phyloP scores from a whole-genome alignment of 2,329 filamentous ascomycete species.

The Pestalotiopsis sp. region DNA sequence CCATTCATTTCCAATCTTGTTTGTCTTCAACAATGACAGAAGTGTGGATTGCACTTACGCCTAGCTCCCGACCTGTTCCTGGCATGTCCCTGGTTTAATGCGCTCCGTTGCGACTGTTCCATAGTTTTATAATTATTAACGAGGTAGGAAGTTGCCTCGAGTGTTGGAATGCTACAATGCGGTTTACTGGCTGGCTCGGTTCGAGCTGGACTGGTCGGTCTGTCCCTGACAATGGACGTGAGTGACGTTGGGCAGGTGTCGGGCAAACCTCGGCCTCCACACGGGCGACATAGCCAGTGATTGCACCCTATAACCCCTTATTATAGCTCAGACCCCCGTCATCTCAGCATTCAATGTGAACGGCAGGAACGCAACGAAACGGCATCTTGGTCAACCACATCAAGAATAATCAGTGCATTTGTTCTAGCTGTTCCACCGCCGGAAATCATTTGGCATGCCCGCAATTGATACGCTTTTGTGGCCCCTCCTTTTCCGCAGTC shows the following conservation, averaged over 20 bases:
- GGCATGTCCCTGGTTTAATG: slow-evolving; percentile 1
- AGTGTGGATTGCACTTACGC: slow-evolving; percentile 8
- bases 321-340: no score
- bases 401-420: slow-evolving; percentile 4
- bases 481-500: slow-evolving; percentile 8
- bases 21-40: neutral
- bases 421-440: slow-evolving; percentile 1
- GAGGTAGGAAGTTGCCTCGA: neutral
- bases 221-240: neutral
- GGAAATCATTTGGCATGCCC: slow-evolving; percentile 1
- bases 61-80: slow-evolving; percentile 11
- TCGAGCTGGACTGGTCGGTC: neutral
- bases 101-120: slow-evolving; percentile 5
- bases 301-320: neutral
- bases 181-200: neutral
- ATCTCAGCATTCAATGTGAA: no score
- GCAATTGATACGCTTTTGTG: slow-evolving; percentile 8
- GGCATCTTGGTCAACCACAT: neutral
- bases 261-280: slow-evolving; percentile 7
- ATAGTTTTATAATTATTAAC: neutral
- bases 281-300: neutral
- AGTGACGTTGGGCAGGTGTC: slow-evolving; percentile 1
- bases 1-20: neutral
- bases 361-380: neutral
- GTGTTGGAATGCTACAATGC: neutral